These are phyloP conservation scores for Bipolaris oryzae DNA, from an alignment of 2,329 filamentous ascomycete genomes.

Conservation along the genomic window DNA sequence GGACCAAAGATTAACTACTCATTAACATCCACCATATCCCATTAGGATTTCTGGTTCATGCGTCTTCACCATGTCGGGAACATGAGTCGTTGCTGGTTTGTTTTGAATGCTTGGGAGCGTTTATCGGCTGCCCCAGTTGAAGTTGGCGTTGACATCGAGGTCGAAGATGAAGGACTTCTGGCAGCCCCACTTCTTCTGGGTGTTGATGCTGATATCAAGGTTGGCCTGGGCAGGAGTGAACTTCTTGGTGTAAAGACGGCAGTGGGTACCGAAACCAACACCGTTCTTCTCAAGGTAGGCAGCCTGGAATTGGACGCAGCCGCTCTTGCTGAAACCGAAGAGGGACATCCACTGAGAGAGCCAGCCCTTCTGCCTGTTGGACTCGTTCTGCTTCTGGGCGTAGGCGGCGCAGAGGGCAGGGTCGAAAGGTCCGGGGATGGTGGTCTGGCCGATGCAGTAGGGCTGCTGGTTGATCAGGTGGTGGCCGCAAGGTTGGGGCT, in stretches of 20 bases:
- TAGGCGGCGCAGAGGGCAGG: conserved; percentile 32
- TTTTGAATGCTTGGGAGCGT: background rate
- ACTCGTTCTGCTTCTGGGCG: conserved; percentile 31
- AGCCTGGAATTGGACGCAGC: conserved; percentile 35
- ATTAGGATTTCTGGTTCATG: background rate
- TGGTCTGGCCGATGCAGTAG: conserved; percentile 34
- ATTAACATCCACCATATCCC: conserved; percentile 3
- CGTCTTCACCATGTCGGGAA: background rate
- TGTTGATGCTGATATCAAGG: conserved; percentile 26
- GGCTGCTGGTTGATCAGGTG: conserved; percentile 33
- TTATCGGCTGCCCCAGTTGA: conserved; percentile 25
- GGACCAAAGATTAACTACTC: background rate
- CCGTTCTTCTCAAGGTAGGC: conserved; percentile 32
- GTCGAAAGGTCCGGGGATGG: conserved; percentile 36
- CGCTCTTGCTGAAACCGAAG: conserved; percentile 28
- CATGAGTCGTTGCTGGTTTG: conserved; percentile 3
- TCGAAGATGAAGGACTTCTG: conserved; percentile 34
- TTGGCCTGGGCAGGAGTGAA: conserved; percentile 24
- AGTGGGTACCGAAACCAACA: conserved; percentile 33
- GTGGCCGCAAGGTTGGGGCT: conserved; percentile 29
- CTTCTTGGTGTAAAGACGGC: conserved; percentile 36
- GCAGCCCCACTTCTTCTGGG: conserved; percentile 25
- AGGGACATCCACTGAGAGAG: conserved; percentile 19
- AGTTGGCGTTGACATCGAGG: conserved; percentile 29
- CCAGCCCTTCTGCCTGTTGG: conserved; percentile 28